Percentiles rank a stretch among this genome's conserved stretches.
These are phyloP conservation scores for Cocos nucifera DNA, from an alignment of 176 grass and related monocot species.

Conservation along the genomic window DNA sequence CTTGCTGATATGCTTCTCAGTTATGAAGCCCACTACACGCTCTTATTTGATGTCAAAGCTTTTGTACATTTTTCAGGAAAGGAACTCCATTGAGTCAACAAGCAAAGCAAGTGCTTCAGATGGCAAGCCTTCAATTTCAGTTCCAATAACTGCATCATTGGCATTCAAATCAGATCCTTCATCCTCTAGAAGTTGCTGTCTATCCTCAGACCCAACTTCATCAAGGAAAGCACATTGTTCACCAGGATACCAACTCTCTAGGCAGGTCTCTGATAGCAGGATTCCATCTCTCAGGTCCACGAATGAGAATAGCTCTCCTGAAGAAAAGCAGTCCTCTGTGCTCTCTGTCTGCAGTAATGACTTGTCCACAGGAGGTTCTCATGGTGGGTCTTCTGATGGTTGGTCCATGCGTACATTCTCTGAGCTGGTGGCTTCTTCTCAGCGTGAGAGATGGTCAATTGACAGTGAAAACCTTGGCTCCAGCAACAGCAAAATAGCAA, in stretches of 20 bases:
- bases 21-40: no score
- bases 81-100: slow-evolving; percentile 1
- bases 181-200: slow-evolving; percentile 18
- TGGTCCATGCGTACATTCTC: slow-evolving; percentile 63
- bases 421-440: slow-evolving; percentile 46
- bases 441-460: slow-evolving; percentile 60
- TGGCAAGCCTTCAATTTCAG: slow-evolving; percentile 30
- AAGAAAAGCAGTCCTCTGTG: slow-evolving; percentile 17
- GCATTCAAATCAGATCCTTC: slow-evolving; percentile 13
- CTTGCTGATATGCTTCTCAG: no score
- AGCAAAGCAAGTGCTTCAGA: slow-evolving; percentile 25
- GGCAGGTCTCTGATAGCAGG: slow-evolving; percentile 41
- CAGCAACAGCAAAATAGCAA: slow-evolving; percentile 8
- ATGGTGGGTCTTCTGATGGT: slow-evolving; percentile 47
- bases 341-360: slow-evolving; percentile 21
- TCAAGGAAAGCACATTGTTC: slow-evolving; percentile 37
- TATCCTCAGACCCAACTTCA: slow-evolving; percentile 36
- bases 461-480: slow-evolving; percentile 42
- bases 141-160: slow-evolving; percentile 33
- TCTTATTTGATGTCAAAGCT: no score
- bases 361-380: slow-evolving; percentile 14
- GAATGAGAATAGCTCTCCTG: slow-evolving; percentile 22
- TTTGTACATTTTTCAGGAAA: background rate
- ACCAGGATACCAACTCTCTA: slow-evolving; percentile 38
- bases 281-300: slow-evolving; percentile 48